Base-by-base conservation (phyloP, 2,329 filamentous ascomycete genomes). In the Botrytis fabae region DNA sequence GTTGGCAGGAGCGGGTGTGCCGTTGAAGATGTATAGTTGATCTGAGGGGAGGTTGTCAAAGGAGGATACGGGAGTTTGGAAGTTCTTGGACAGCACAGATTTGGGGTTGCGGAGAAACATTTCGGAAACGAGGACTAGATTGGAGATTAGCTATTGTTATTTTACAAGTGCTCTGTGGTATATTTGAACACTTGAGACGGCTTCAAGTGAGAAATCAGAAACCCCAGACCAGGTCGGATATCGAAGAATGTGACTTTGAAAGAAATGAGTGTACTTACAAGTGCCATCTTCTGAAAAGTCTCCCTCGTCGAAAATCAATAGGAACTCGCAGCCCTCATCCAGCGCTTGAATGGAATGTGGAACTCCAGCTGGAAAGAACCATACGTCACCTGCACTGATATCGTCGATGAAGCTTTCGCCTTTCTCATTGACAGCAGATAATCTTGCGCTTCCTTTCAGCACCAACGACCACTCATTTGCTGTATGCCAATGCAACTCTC, bases 401-500 rank as follows among this genome's bases (percentile, higher is more conserved):
- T 87, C 84, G 71, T 87, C 84, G 54, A 85, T 80, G 66, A 86
- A 85, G 14, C 81, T 84, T 63, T 83, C 79, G 1, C 86, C 86
- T 16, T 86, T 83, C 60, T 86, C 83, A 74, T 89, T 85, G 60
- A 90, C 82, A 1, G 87, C 84, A 10, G 84, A 81, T 1, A 90
- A 81, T 8, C 86, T 83, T 3, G 86, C 86, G 59, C 83, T 84
- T 0, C 88, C 88, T 73, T 87, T 87, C 25, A 88, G 81, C 18
- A 90, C 81, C 8, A 88, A 81, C 0, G 85, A 82, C 86, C 86
- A 88, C 76, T 88, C 83, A 65, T 82, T 84, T 57, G 85, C 84
- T 54, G 85, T 87, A 75, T 90, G 88, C 87, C 87, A 92, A 76
- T 92, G 90, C 35, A 91, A 81, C 78, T 91, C 89, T 32, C 90